Conservation (phyloP, 345 rosid species). For the Toxicodendron radicans region DNA sequence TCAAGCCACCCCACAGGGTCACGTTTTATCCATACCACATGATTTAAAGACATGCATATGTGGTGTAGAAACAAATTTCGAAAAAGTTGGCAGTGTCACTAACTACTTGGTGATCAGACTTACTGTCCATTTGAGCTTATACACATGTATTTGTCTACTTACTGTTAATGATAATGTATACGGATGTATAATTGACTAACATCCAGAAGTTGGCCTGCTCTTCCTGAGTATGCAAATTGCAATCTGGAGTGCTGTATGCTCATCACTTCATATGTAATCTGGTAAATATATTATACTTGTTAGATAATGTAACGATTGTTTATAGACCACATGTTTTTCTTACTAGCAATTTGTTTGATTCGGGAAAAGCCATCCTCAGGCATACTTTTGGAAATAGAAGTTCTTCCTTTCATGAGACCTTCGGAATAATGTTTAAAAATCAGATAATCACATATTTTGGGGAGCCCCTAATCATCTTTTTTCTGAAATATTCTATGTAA, state of each 20-base stretch:
- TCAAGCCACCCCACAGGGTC: not conserved
- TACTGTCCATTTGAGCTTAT: slow-evolving; percentile 7
- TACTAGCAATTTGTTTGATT: not conserved
- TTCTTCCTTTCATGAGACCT: not conserved
- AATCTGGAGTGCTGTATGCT: not conserved
- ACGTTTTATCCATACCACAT: not conserved
- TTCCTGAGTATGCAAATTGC: not conserved
- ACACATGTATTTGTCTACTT: not conserved
- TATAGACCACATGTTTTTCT: not conserved
- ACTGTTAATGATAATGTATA: not conserved
- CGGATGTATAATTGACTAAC: not conserved
- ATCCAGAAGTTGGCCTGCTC: not conserved
- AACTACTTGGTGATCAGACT: not conserved
- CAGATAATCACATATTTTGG: not conserved
- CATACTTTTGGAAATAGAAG: not conserved
- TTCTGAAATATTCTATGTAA: not conserved
- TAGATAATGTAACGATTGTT: not conserved
- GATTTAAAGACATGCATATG: not conserved
- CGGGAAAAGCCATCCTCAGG: not conserved
- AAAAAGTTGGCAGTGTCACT: not conserved
- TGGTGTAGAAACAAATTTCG: not conserved
- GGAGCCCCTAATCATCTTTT: not conserved
- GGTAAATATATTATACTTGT: not conserved
- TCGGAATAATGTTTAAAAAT: not conserved
- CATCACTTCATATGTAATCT: not conserved